Percentiles rank a stretch among this genome's conserved stretches.
These are phyloP conservation scores for Coemansia biformis DNA, from an alignment of 192 early-diverging fungal species.

Conservation along the genomic window DNA sequence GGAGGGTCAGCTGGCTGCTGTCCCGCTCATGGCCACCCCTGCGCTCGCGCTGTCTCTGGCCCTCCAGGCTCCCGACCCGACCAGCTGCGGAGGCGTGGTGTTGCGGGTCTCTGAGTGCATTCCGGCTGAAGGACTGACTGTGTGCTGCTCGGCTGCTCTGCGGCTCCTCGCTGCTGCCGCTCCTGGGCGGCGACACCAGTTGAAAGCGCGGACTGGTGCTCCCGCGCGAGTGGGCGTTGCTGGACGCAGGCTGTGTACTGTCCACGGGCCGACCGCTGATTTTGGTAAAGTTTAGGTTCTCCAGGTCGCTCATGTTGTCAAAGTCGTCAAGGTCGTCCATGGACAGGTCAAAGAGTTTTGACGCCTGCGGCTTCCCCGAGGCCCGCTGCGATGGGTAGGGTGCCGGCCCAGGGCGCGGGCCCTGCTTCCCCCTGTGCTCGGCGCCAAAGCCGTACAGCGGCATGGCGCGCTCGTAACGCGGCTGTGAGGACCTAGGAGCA, in stretches of 20 bases:
- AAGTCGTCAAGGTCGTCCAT: slow-evolving; percentile 29
- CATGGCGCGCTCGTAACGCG: slow-evolving; percentile 17
- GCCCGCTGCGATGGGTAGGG: not conserved
- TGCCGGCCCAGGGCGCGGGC: slow-evolving; percentile 4
- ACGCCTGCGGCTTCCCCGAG: not conserved
- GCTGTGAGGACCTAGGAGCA: no score
- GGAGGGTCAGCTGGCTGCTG: not conserved
- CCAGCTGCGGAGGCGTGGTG: no score
- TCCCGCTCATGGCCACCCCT: not conserved
- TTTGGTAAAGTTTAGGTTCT: slow-evolving; percentile 29
- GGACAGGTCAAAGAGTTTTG: slow-evolving; percentile 23
- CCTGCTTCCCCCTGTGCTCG: slow-evolving; percentile 1
- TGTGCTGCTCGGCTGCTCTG: not conserved
- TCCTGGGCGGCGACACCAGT: not conserved
- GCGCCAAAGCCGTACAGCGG: slow-evolving; percentile 17
- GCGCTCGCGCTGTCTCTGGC: no score
- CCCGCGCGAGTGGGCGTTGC: not conserved
- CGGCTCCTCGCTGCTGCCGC: not conserved
- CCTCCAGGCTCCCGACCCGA: no score
- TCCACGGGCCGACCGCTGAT: slow-evolving; percentile 2
- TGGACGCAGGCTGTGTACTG: not conserved
- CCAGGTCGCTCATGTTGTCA: slow-evolving; percentile 35
- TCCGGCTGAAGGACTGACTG: no score
- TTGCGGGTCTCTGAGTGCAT: no score
- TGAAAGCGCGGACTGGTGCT: slow-evolving; percentile 1